A percentile compares a stretch with the other conserved stretches of the same genome.
These are phyloP conservation scores for Fusarium tuaranense DNA, from an alignment of 2,329 filamentous ascomycete genomes.

Conservation along the genomic window DNA sequence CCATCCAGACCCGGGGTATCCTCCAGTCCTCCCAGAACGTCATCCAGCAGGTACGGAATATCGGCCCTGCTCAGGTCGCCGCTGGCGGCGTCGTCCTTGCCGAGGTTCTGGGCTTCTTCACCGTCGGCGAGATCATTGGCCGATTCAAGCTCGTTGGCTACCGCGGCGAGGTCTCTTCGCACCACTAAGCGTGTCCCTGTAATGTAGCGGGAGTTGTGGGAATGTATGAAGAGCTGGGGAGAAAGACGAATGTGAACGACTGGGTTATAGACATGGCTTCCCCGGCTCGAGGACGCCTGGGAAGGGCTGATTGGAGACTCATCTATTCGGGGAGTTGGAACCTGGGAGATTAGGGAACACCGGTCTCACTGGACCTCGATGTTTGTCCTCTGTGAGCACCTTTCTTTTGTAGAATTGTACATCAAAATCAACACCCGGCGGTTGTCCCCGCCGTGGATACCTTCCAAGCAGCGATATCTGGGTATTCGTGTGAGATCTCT, in stretches of 20 bases:
- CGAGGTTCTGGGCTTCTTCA: constrained; percentile 96
- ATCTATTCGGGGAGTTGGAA: constrained; percentile 34
- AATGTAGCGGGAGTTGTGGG: constrained; percentile 24
- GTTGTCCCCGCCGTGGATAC: constrained; percentile 28
- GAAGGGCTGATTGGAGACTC: constrained; percentile 41
- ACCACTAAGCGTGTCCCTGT: constrained; percentile 61
- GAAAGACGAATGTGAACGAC: constrained; percentile 35
- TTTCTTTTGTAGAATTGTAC: constrained; percentile 51
- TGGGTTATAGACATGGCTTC: constrained; percentile 40
- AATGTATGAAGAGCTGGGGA: constrained; percentile 23
- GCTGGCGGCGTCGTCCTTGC: constrained; percentile 82
- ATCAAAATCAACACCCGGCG: constrained; percentile 43
- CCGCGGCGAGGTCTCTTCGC: constrained; percentile 74
- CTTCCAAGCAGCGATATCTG: constrained; percentile 31
- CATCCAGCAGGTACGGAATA: constrained; percentile 71
- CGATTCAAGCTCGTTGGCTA: constrained; percentile 96
- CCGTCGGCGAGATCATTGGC: constrained; percentile 95
- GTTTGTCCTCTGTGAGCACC: constrained; percentile 44
- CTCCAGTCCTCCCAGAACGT: constrained; percentile 68
- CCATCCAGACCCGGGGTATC: constrained; percentile 73
- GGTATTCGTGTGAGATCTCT: constrained; percentile 2
- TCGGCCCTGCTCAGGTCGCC: constrained; percentile 77
- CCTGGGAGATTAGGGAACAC: constrained; percentile 39
- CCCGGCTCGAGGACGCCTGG: constrained; percentile 31
- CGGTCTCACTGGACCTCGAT: constrained; percentile 38